These are phyloP conservation scores for Amyloporia xantha DNA, from an alignment of 768 basidiomycete species.

Conservation along the genomic window DNA sequence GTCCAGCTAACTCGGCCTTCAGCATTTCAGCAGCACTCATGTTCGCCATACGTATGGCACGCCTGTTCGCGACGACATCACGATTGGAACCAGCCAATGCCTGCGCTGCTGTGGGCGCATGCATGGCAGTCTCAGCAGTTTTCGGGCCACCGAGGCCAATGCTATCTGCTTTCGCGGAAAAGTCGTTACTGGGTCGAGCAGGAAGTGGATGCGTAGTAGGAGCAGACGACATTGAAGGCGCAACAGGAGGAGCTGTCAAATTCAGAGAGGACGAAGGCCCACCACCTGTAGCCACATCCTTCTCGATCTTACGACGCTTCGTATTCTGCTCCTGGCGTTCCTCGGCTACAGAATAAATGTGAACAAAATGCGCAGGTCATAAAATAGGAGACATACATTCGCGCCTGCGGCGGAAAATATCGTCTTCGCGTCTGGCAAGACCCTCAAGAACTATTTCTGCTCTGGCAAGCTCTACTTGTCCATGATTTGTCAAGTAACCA, in stretches of 20 bases:
- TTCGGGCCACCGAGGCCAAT: conserved; percentile 4
- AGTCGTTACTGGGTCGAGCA: conserved; percentile 52
- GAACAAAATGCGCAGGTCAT: background rate
- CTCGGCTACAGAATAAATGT: conserved; percentile 61
- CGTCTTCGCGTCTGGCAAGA: conserved; percentile 89
- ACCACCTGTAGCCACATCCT: conserved; percentile 25
- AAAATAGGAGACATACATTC: conserved; percentile 56
- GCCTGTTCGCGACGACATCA: conserved; percentile 85
- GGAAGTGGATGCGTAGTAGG: conserved; percentile 18
- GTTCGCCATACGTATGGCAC: conserved; percentile 91
- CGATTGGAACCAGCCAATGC: conserved; percentile 83
- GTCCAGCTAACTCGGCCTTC: conserved; percentile 78
- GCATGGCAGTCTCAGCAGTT: conserved; percentile 54
- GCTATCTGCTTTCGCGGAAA: conserved; percentile 53
- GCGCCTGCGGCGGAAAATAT: conserved; percentile 86
- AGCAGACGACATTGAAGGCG: conserved; percentile 20
- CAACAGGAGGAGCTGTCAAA: conserved; percentile 40
- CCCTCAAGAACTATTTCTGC: conserved; percentile 95
- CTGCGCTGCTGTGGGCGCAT: conserved; percentile 55
- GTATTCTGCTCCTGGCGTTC: conserved; percentile 89
- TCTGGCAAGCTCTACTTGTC: conserved; percentile 75
- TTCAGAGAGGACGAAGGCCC: conserved; percentile 46
- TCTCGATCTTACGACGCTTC: conserved; percentile 77
- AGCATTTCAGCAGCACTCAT: conserved; percentile 93
- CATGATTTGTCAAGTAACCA: conserved; percentile 93